Evolutionary conservation across 208 protist species (phyloP), one percentile per base, ranked within the genome.

Genomic region (Leptomonas pyrrhocoris): DNA sequence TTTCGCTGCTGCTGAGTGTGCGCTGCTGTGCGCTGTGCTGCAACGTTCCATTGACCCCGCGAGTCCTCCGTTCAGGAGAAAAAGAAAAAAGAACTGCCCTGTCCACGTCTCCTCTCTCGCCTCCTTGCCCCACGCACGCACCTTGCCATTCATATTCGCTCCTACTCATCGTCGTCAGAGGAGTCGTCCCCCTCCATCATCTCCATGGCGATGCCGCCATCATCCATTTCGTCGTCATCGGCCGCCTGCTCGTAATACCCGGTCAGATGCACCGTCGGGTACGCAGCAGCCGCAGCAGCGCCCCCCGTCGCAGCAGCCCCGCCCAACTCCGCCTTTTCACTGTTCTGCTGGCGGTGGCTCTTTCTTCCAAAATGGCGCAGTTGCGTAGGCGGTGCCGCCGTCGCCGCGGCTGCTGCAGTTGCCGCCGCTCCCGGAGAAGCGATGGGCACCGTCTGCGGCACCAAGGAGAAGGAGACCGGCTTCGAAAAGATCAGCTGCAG

Each of bases 191-290:
- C 61, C 36, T 74, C 57, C 71, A 75, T 81, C 51, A 63, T 50
- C 53, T 66, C 53, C 69, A 73, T 66, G 31, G 58, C 46, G 19
- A 62, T 49, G n/a, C 53, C 43, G 28, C 31, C 65, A 11, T 80
- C 74, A 7, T 83, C 64, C 54, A 59, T 43, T 36, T 78, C 77
- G 63, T 74, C 72, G n/a, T 68, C 70, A 16, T 83, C 76, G 36
- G 86, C 81, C 15, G 79, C 77, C 53, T 60, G 64, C 80, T 94
- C 89, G 58, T 83, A 94, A 74, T 94, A 94, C 2, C 89, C 89
- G 1, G 84, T 94, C 13, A 94, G 71, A 46, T 94, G 89, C 38
- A 94, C 77, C n/a, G 77, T 80, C 18, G 83, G 86, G 36, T 75
- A 83, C 12, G 28, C 70, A 7, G 56, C 66, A 9, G 49, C 16